Evolutionary conservation across 768 basidiomycete genomes (phyloP).

Genomic region (Tylopilus sp.): DNA sequence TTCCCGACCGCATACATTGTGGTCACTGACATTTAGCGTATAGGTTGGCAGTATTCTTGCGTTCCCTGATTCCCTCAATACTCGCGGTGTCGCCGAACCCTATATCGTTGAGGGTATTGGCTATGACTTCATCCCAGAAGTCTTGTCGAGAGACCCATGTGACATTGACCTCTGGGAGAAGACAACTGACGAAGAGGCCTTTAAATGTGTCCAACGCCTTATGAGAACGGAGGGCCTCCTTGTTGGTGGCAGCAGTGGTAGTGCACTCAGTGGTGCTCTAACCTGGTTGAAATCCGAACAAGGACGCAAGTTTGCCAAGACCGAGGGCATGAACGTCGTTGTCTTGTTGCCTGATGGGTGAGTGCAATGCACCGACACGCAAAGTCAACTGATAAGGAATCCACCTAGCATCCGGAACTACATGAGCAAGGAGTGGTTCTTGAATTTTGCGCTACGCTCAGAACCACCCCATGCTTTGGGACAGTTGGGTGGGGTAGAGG

Average conservation of each 20-base stretch:
- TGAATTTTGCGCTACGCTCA: constrained; percentile 58
- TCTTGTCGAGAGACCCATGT: constrained; percentile 59
- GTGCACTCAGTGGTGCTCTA: constrained; percentile 73
- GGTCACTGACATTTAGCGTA: constrained; percentile 8
- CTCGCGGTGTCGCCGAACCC: constrained; percentile 36
- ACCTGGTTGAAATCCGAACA: constrained; percentile 70
- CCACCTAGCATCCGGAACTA: constrained; percentile 78
- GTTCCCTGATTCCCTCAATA: constrained; percentile 61
- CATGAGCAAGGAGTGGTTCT: constrained; percentile 92
- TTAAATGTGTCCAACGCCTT: constrained; percentile 65
- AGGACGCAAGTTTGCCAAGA: constrained; percentile 60
- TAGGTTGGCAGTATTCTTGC: constrained; percentile 90
- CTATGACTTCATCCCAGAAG: constrained; percentile 89
- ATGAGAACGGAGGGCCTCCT: constrained; percentile 87
- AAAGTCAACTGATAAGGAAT: too few relatives aligned
- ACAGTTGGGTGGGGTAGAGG: neutral
- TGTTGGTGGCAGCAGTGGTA: constrained; percentile 92
- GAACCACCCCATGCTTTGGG: constrained; percentile 46
- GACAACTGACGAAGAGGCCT: constrained; percentile 77
- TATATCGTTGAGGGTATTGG: constrained; percentile 97
- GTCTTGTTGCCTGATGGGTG: constrained; percentile 89
- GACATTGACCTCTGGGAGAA: constrained; percentile 84
- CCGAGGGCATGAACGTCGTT: constrained; percentile 81
- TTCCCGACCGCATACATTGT: neutral
- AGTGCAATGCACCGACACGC: constrained; percentile 20